Evolutionary conservation across 2,329 filamentous ascomycete species (phyloP).

Genomic region (Aschersonia sp.): DNA sequence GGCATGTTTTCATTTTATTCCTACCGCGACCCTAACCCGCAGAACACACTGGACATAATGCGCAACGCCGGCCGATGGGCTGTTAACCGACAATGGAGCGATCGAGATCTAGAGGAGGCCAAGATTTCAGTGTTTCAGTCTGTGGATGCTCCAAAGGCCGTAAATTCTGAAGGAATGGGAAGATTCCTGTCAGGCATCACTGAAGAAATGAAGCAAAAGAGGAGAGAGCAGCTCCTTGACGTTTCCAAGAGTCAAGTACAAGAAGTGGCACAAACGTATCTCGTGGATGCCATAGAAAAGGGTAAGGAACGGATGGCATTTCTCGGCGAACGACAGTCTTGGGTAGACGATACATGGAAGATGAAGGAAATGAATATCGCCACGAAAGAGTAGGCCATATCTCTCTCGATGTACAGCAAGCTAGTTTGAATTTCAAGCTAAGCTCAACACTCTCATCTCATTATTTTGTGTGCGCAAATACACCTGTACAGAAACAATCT

Average conservation of each 20-base stretch:
- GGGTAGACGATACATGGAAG: slow-evolving; percentile 61
- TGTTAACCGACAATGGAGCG: slow-evolving; percentile 63
- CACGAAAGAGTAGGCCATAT: background rate
- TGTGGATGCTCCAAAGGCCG: slow-evolving; percentile 75
- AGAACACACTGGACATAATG: slow-evolving; percentile 80
- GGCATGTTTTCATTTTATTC: slow-evolving; percentile 91
- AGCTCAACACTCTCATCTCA: too few relatives aligned
- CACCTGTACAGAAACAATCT: too few relatives aligned
- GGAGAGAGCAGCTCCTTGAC: slow-evolving; percentile 73
- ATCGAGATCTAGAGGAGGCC: slow-evolving; percentile 82
- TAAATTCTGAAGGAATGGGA: slow-evolving; percentile 77
- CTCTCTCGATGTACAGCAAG: background rate
- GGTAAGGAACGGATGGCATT: slow-evolving; percentile 53
- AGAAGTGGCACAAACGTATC: slow-evolving; percentile 65
- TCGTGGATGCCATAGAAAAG: slow-evolving; percentile 52
- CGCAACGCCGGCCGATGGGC: slow-evolving; percentile 71
- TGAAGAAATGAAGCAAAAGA: slow-evolving; percentile 75
- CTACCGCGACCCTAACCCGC: slow-evolving; percentile 90
- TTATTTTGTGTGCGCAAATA: too few relatives aligned
- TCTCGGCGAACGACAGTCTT: slow-evolving; percentile 70
- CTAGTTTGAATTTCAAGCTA: background rate
- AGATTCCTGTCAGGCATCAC: slow-evolving; percentile 75
- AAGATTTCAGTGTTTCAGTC: slow-evolving; percentile 90
- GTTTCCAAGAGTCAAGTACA: slow-evolving; percentile 70
- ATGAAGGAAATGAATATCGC: slow-evolving; percentile 57